phyloP scores from a whole-genome alignment of 2,329 filamentous ascomycete genomes.

The Trichophyton rubrum region DNA sequence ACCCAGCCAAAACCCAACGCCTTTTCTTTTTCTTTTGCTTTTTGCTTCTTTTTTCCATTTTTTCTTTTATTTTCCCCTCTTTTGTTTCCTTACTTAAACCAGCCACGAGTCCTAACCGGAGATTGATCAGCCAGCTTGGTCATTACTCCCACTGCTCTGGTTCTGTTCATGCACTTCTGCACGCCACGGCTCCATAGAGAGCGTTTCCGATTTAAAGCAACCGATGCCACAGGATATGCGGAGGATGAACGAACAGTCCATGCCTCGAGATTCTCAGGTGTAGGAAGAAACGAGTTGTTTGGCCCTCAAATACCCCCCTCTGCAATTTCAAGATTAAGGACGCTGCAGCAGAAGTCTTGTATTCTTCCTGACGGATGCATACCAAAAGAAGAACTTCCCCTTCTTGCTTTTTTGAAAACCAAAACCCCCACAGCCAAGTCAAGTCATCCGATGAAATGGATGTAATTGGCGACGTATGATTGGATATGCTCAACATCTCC shows the following conservation, averaged over 20 bases:
- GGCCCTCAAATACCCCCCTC: background rate
- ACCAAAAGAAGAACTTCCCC: background rate
- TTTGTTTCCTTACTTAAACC: background rate
- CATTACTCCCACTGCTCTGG: background rate
- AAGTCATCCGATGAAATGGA: background rate
- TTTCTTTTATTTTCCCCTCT: background rate
- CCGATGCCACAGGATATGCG: background rate
- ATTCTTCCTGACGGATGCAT: background rate
- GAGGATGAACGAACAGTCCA: background rate
- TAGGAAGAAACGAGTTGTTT: background rate
- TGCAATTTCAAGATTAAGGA: background rate
- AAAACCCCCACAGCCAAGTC: background rate
- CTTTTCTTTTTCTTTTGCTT: background rate
- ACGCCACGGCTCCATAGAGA: background rate
- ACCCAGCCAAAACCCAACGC: background rate
- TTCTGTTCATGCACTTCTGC: background rate
- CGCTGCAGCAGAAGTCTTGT: background rate
- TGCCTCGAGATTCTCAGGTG: background rate
- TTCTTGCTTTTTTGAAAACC: background rate
- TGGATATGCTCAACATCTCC: background rate
- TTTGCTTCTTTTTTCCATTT: background rate
- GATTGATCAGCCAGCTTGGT: background rate
- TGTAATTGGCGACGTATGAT: background rate
- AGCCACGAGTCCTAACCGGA: background rate
- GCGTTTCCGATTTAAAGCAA: background rate